These are phyloP conservation scores for Plasmopara halstedii DNA, from an alignment of 352 stramenopile genomes.

Conservation along the genomic window DNA sequence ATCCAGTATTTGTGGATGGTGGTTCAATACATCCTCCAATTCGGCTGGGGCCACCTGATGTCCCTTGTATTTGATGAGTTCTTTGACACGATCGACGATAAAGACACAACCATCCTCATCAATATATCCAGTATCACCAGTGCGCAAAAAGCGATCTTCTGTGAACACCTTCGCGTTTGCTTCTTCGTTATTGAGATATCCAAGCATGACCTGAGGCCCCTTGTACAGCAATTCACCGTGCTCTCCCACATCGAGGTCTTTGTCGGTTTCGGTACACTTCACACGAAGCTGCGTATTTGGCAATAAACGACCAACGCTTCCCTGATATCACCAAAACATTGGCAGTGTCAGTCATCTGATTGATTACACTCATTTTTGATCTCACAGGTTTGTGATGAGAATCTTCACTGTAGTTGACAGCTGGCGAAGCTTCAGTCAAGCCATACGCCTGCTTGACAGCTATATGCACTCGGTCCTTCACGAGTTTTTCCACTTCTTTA, in stretches of 20 bases:
- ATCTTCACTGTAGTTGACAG: constrained; percentile 30
- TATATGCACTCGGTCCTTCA: constrained; percentile 55
- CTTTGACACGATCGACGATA: constrained; percentile 90
- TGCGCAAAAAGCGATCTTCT: constrained; percentile 75
- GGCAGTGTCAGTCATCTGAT: not conserved
- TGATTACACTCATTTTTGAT: too few relatives aligned
- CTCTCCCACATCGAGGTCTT: constrained; percentile 30
- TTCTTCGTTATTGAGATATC: constrained; percentile 85
- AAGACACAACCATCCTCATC: constrained; percentile 89
- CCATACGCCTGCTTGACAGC: constrained; percentile 47
- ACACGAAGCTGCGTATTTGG: constrained; percentile 55
- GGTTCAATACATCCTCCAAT: constrained; percentile 86
- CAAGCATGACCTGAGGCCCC: constrained; percentile 89
- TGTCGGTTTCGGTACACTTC: constrained; percentile 34
- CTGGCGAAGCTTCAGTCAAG: constrained; percentile 49
- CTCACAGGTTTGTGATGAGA: constrained; percentile 21
- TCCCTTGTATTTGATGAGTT: constrained; percentile 94
- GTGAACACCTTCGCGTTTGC: constrained; percentile 77
- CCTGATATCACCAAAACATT: constrained; percentile 6
- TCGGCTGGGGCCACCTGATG: constrained; percentile 90
- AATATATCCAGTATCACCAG: constrained; percentile 87
- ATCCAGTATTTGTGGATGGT: constrained; percentile 75
- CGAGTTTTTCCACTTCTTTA: constrained; percentile 64
- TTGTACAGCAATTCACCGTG: constrained; percentile 84
- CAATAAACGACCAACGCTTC: constrained; percentile 45